Evolutionary conservation across 345 rosid species (phyloP), one percentile per base, ranked within the genome.

Genomic region (Hibiscus tridactylites): DNA sequence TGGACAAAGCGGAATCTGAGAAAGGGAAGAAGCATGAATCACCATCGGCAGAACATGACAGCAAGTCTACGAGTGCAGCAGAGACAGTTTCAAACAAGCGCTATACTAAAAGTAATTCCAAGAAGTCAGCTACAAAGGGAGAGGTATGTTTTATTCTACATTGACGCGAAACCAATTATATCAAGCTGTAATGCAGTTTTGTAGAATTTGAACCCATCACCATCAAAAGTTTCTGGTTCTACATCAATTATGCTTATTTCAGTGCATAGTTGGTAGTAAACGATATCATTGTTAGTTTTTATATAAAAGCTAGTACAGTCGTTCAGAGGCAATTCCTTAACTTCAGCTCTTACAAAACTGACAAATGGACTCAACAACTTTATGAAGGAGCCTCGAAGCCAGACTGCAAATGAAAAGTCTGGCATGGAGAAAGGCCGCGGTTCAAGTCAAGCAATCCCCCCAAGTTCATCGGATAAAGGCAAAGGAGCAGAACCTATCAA

Each of bases 291-390:
- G 19, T 10, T 17, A 31, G 46, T n/a, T 11, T 57, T 57, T 39
- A n/a, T 35, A 33, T 2, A 56, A 58, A 39, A 28, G 15, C 33
- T 62, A 49, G 52, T 33, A 33, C 69, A 9, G 16, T 49, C 4
- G 17, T 53, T 35, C 29, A 92, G 93, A 77, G 66, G 75, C 63
- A 79, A 78, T 70, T 73, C 86, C 61, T 79, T 87, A 61, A 49
- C 87, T 74, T 85, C 86, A 33, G 93, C 97, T 24, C 72, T 90
- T 70, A 82, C 92, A 35, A 92, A 89, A 85, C 80, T 95, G 84
- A 86, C 97, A 64, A 85, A 82, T 64, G 79, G 93, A 39, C 88
- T 95, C 71, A 88, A 88, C 85, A 88, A 88, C 85, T 90, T 92
- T 80, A 80, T 92, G 52, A 95, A 92, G 85, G 97, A 95, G 80